Evolutionary conservation across 2,329 filamentous ascomycete genomes (phyloP).

Genomic region (Dactylonectria estremocensis): DNA sequence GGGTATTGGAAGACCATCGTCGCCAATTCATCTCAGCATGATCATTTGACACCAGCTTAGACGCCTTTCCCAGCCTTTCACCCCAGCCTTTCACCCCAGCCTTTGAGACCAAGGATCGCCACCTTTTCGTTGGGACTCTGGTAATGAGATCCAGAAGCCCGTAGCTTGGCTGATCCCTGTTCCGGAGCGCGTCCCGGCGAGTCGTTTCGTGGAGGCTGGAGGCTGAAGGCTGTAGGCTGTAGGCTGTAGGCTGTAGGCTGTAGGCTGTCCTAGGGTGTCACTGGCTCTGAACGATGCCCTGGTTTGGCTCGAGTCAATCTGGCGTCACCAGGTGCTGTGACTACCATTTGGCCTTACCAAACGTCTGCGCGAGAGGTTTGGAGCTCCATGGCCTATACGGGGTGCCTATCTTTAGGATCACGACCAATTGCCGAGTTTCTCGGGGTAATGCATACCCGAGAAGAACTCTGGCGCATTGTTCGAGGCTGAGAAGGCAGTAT

Average conservation of each 20-base stretch:
- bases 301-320: constrained; percentile 39
- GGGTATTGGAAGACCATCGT: constrained; percentile 19
- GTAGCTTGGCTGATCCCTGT: constrained; percentile 31
- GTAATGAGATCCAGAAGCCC: constrained; percentile 35
- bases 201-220: constrained; percentile 33
- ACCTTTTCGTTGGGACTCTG: constrained; percentile 25
- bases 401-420: constrained; percentile 18
- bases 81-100: too few species aligned
- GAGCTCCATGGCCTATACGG: constrained; percentile 2
- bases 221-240: too few species aligned
- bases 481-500: constrained; percentile 23
- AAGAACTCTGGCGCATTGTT: background rate
- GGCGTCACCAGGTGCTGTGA: constrained; percentile 19
- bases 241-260: background rate
- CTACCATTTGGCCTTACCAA: constrained; percentile 15
- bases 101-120: constrained; percentile 12
- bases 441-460: background rate
- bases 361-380: constrained; percentile 6
- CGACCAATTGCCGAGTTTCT: background rate
- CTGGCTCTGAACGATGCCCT: constrained; percentile 32
- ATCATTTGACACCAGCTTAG: constrained; percentile 28
- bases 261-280: constrained; percentile 18
- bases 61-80: constrained; percentile 22
- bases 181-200: constrained; percentile 36
- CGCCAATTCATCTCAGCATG: constrained; percentile 22